phyloP scores from a whole-genome alignment of 371 early-diverging fungal species.

The Mortierella sp. region DNA sequence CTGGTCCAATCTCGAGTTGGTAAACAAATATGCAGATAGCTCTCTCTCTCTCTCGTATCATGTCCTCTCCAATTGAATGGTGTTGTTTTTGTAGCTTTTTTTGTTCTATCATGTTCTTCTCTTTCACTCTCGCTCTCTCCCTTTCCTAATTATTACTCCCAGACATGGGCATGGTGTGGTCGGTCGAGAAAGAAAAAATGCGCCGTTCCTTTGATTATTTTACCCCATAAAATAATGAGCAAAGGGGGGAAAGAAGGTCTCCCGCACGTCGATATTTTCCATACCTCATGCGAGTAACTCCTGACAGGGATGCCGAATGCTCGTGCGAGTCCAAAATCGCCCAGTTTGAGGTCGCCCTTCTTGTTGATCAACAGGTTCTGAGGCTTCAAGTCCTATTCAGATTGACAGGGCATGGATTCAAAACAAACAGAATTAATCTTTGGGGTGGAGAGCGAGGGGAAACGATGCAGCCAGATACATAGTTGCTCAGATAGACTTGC shows the following conservation, averaged over 20 bases:
- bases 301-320: slow-evolving; percentile 98
- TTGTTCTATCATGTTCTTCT: neutral
- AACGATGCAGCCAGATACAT: neutral
- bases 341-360: slow-evolving; percentile 94
- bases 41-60: neutral
- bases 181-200: neutral
- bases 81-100: neutral
- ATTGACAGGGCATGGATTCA: neutral
- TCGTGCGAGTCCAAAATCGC: slow-evolving; percentile 97
- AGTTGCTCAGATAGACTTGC: neutral
- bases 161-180: slow-evolving; percentile 6
- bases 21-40: slow-evolving; percentile 4
- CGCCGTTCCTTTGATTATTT: slow-evolving; percentile 9
- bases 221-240: slow-evolving; percentile 13
- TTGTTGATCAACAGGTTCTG: slow-evolving; percentile 85
- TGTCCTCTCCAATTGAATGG: slow-evolving; percentile 6
- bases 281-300: slow-evolving; percentile 98
- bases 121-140: neutral
- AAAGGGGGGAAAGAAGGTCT: neutral
- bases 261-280: slow-evolving; percentile 7
- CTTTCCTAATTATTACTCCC: neutral
- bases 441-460: neutral
- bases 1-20: slow-evolving; percentile 1
- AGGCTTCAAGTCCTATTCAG: slow-evolving; percentile 86
- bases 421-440: neutral